These are phyloP conservation scores for Erodium texanum DNA, from an alignment of 441 rosid species.

Conservation along the genomic window DNA sequence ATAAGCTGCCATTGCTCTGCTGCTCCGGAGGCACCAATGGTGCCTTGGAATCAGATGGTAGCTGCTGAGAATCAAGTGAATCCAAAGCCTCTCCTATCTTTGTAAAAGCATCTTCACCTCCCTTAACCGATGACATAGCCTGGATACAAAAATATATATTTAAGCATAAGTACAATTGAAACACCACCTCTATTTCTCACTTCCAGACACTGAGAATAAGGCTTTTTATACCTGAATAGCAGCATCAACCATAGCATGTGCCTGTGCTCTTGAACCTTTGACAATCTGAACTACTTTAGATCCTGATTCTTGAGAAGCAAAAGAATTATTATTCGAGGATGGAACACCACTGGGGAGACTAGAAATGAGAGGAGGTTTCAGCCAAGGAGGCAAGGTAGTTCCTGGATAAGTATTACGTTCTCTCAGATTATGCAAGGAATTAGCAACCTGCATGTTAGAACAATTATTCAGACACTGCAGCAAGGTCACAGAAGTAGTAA, in stretches of 20 bases:
- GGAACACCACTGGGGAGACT: constrained; percentile 24
- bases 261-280: constrained; percentile 54
- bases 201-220: neutral
- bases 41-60: constrained; percentile 28
- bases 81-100: constrained; percentile 68
- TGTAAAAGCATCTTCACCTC: constrained; percentile 63
- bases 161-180: neutral
- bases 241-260: constrained; percentile 73
- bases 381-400: constrained; percentile 33
- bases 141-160: constrained; percentile 20
- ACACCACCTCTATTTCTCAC: neutral
- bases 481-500: constrained; percentile 3
- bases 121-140: constrained; percentile 67
- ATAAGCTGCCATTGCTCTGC: constrained; percentile 26
- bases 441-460: constrained; percentile 41
- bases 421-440: constrained; percentile 34
- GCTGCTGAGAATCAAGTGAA: constrained; percentile 36
- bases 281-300: constrained; percentile 63
- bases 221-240: constrained; percentile 59
- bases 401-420: constrained; percentile 30
- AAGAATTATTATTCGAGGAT: constrained; percentile 24
- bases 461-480: constrained; percentile 15
- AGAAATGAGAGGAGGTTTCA: constrained; percentile 29
- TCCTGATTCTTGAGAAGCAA: constrained; percentile 50
- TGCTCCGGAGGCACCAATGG: constrained; percentile 32